phyloP scores from a whole-genome alignment of 805 yeast species.

The Ogataea chonburiensis region DNA sequence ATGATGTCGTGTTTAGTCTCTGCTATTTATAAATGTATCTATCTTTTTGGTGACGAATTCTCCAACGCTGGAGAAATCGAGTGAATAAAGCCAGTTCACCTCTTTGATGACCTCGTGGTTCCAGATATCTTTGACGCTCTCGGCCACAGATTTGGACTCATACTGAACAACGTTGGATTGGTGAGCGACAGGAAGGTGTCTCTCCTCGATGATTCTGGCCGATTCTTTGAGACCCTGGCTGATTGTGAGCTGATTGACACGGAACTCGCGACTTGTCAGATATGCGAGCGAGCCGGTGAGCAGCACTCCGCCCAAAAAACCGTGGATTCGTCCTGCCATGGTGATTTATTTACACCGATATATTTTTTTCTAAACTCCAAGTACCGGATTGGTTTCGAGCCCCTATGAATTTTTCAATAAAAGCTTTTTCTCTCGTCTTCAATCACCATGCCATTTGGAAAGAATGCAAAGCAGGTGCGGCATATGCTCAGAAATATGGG shows the following conservation, averaged over 20 bases:
- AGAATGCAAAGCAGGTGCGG: conserved; percentile 51
- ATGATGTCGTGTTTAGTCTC: conserved; percentile 5
- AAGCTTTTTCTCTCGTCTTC: conserved; percentile 4
- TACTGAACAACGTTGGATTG: conserved; percentile 44
- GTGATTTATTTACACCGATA: not conserved
- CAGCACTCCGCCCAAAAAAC: conserved; percentile 61
- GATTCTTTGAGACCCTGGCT: conserved; percentile 49
- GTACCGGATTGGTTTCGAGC: conserved; percentile 8
- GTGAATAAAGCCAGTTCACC: conserved; percentile 61
- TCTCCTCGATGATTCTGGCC: conserved; percentile 48
- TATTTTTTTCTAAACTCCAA: conserved; percentile 2
- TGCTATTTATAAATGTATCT: conserved; percentile 15
- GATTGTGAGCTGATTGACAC: conserved; percentile 45
- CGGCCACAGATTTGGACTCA: conserved; percentile 46
- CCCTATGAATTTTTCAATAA: conserved; percentile 2
- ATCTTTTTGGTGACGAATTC: conserved; percentile 15
- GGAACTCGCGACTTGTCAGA: conserved; percentile 57
- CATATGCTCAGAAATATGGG: conserved; percentile 65
- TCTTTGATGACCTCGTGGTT: conserved; percentile 64
- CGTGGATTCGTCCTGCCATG: conserved; percentile 49
- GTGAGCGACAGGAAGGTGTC: conserved; percentile 50
- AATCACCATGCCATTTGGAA: conserved; percentile 32
- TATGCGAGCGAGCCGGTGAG: conserved; percentile 62
- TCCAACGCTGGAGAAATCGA: conserved; percentile 22
- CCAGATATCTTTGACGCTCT: conserved; percentile 78